Base-by-base conservation (phyloP, 75 land plant species). In the Pinus tabuliformis region DNA sequence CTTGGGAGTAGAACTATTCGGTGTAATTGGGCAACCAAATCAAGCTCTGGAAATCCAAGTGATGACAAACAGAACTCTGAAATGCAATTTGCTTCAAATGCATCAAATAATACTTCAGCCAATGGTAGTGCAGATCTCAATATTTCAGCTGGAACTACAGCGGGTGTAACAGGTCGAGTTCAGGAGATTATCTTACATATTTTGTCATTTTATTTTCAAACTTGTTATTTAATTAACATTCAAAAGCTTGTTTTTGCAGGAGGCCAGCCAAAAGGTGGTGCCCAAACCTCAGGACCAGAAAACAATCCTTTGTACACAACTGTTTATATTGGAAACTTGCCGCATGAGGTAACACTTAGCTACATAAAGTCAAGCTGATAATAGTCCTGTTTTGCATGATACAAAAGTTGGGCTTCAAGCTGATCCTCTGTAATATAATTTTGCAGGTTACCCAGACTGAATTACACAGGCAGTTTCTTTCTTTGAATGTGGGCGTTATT, bases 11-110 rank as follows among this genome's bases (percentile, higher is more conserved):
- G 99, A 33, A 96, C 92, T 59, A 97, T 97, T 24, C 89, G 99
- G 1, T 97, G 99, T 74, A 97, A 97, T 75, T 97, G 99, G 98
- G 99, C 99, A 45, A 91, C 98, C 57, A 97, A 97, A 77, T 87
- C 93, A 62, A 91, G 86, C 76, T 56, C 72, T 78, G 36, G 80
- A 70, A 78, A 70, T 77, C 79, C 14, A 66, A 22, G n/a, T 54
- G 96, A 93, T 11, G 96, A 93, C 62, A 88, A 89, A 66, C 93
- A 86, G 60, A 84, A 61, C 62, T 73, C 73, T 0, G 92, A 90
- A 76, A 30, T 66, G 16, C 83, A 88, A 75, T 64, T 64, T 64
- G 42, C 68, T 64, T n/a, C 52, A 49, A 71, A 71, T 71, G 39
- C 56, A 3, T 39, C 74, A 56, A 56, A 49, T 52, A 15, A 4